These are phyloP conservation scores for Penicillium thymicola DNA, from an alignment of 2,329 filamentous ascomycete genomes.

Conservation along the genomic window DNA sequence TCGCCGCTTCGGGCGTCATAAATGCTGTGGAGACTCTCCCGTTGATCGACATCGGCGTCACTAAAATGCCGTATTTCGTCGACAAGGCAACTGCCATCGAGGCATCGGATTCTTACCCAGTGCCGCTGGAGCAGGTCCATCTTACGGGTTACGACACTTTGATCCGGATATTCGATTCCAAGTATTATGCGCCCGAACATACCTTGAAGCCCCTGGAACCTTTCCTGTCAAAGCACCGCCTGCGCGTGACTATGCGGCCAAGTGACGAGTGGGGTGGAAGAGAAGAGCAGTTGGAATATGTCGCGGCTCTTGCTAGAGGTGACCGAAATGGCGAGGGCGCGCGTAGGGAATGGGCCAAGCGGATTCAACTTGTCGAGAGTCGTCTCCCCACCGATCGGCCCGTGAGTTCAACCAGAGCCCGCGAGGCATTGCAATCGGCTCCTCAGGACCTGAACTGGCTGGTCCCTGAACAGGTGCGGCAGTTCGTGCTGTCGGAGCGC, in stretches of 20 bases:
- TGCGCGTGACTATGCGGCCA: slow-evolving; percentile 45
- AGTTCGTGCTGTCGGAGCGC: slow-evolving; percentile 32
- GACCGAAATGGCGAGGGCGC: slow-evolving; percentile 37
- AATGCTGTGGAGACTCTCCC: slow-evolving; percentile 19
- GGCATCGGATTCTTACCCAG: slow-evolving; percentile 34
- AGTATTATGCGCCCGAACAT: slow-evolving; percentile 48
- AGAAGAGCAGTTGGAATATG: slow-evolving; percentile 40
- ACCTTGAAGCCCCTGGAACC: slow-evolving; percentile 41
- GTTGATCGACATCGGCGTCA: slow-evolving; percentile 47
- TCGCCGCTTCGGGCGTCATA: neutral
- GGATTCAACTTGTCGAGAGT: slow-evolving; percentile 42
- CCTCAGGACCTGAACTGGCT: slow-evolving; percentile 34
- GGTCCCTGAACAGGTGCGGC: slow-evolving; percentile 33
- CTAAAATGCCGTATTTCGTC: slow-evolving; percentile 48
- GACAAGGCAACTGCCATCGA: slow-evolving; percentile 48
- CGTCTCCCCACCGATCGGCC: slow-evolving; percentile 33
- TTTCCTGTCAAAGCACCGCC: slow-evolving; percentile 43
- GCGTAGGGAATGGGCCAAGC: slow-evolving; percentile 42
- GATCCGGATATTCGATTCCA: slow-evolving; percentile 48
- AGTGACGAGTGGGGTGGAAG: slow-evolving; percentile 40
- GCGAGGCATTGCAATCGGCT: slow-evolving; percentile 34
- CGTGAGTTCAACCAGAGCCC: slow-evolving; percentile 45
- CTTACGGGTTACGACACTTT: slow-evolving; percentile 50
- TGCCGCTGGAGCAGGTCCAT: slow-evolving; percentile 44
- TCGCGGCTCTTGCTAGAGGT: slow-evolving; percentile 38